A percentile compares a stretch with the other conserved stretches of the same genome.
Evolutionary conservation across 1,284 basidiomycete species (phyloP).

Genomic region (Leccinum subfulvum): DNA sequence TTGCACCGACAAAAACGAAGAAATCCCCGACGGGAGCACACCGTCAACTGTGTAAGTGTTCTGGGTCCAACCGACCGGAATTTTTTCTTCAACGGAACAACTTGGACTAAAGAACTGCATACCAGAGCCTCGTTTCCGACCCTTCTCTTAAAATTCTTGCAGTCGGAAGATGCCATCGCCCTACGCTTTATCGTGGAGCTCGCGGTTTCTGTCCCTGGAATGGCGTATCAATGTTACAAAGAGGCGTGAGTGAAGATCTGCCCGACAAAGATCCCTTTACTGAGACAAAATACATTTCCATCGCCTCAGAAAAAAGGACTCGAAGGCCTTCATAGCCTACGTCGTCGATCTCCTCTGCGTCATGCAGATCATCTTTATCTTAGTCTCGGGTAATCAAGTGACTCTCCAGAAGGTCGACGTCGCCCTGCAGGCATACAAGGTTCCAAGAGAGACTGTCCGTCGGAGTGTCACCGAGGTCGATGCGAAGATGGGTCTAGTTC

Average conservation of each 20-base stretch:
- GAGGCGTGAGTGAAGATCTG: conserved; percentile 10
- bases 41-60: conserved; percentile 1
- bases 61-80: background rate
- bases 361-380: conserved; percentile 25
- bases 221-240: background rate
- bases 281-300: background rate
- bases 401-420: background rate
- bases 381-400: background rate
- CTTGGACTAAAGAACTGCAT: background rate
- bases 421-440: conserved; percentile 4
- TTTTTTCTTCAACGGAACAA: too few species aligned
- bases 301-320: conserved; percentile 7
- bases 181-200: background rate
- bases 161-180: background rate
- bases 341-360: conserved; percentile 26
- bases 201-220: conserved; percentile 17
- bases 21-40: conserved; percentile 9
- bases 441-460: background rate
- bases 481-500: background rate
- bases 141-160: background rate
- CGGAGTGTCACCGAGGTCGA: background rate
- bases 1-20: conserved; percentile 2
- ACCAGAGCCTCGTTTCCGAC: conserved; percentile 4
- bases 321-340: conserved; percentile 23
- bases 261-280: too few species aligned